These are phyloP conservation scores for Fomitopsis serialis DNA, from an alignment of 768 basidiomycete species.

Conservation along the genomic window DNA sequence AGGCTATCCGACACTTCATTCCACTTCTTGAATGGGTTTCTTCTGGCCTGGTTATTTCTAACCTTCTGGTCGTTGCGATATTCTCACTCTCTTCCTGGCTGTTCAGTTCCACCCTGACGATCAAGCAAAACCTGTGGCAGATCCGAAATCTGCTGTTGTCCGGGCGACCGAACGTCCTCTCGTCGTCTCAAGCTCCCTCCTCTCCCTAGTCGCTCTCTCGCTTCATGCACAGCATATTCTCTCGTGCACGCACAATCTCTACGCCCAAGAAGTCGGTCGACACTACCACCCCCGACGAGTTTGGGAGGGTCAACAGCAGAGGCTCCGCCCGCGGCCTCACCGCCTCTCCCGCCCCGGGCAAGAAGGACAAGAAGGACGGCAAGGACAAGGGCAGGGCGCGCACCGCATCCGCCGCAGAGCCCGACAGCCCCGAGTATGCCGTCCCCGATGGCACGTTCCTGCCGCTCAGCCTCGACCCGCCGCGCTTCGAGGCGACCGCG, in stretches of 20 bases:
- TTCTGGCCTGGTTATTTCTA: no score
- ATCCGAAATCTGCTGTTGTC: background rate
- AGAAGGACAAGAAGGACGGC: conserved; percentile 40
- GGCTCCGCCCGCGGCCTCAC: conserved; percentile 30
- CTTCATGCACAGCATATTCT: conserved; percentile 72
- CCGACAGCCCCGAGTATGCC: conserved; percentile 25
- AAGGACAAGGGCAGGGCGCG: conserved; percentile 39
- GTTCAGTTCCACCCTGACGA: no score
- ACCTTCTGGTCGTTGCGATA: no score
- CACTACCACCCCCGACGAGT: conserved; percentile 48
- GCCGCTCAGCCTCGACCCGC: conserved; percentile 28
- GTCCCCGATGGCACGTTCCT: conserved; percentile 31
- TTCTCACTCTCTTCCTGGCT: no score
- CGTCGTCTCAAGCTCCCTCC: conserved; percentile 10
- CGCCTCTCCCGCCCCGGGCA: conserved; percentile 19
- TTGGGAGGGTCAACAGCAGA: conserved; percentile 53
- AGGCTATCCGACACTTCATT: no score
- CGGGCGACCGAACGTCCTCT: conserved; percentile 6
- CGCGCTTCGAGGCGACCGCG: conserved; percentile 16
- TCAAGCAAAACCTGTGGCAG: no score
- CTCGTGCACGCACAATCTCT: conserved; percentile 61
- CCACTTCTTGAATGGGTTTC: no score
- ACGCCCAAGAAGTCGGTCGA: conserved; percentile 31
- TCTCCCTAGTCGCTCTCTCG: conserved; percentile 8
- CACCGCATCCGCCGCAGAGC: conserved; percentile 28